Evolutionary conservation across 1,139 yeast species (phyloP).

Genomic region (Yamadazyma sp.): DNA sequence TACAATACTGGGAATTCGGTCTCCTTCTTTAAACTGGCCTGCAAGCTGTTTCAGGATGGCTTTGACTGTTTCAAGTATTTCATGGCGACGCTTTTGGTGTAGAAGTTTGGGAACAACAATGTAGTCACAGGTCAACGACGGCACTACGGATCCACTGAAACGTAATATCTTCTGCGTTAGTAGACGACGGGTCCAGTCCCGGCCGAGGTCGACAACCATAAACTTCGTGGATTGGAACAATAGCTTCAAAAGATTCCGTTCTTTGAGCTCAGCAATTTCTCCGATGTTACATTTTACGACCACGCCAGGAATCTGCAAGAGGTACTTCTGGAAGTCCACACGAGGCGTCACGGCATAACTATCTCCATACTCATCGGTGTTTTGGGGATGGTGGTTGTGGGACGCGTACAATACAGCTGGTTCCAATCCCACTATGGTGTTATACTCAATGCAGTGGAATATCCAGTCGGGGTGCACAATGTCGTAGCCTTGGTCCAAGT

Average conservation of each 20-base stretch:
- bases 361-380: conserved; percentile 56
- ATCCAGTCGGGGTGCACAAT: conserved; percentile 72
- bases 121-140: conserved; percentile 9
- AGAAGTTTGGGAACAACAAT: conserved; percentile 11
- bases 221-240: conserved; percentile 11
- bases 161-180: conserved; percentile 10
- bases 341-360: conserved; percentile 34
- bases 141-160: conserved; percentile 7
- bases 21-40: conserved; percentile 10
- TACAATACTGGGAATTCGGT: conserved; percentile 50
- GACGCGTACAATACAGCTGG: conserved; percentile 51
- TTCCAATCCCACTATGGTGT: conserved; percentile 53
- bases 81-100: conserved; percentile 4
- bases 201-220: conserved; percentile 8
- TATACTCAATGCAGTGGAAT: conserved; percentile 55
- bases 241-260: conserved; percentile 1
- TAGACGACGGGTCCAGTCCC: not conserved
- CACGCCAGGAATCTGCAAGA: conserved; percentile 1
- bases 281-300: not conserved
- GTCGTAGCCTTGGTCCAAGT: conserved; percentile 52
- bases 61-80: conserved; percentile 5
- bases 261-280: conserved; percentile 4
- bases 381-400: conserved; percentile 10
- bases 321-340: conserved; percentile 6
- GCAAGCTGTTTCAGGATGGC: conserved; percentile 8